Evolutionary conservation across 2,329 filamentous ascomycete genomes (phyloP), one percentile per base, ranked within the genome.

Genomic region (Arthrobotrys entomopaga): DNA sequence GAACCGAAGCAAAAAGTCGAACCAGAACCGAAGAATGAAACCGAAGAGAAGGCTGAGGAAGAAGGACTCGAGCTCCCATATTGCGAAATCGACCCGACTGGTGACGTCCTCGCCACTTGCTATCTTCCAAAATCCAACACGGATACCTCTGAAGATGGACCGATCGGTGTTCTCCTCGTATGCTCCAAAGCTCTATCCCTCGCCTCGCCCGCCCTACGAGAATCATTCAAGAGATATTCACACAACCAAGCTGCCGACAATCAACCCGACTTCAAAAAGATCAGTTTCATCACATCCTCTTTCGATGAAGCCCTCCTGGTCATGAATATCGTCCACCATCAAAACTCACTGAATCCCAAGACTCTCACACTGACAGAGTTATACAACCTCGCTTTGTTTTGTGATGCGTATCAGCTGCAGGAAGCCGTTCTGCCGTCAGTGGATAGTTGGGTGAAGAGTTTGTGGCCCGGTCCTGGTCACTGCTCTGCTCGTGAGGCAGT

Each of bases 281-380:
- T 46, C 4, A 56, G 24, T 2, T 34, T 65, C 8, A 26, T 19
- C 3, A 24, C 42, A 7, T 6, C 13, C 10, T 56, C 34, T 22
- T 13, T 65, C 22, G 34, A 56, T 6, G 22, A 42, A 20, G 49
- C 50, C 2, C 5, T 65, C 0, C 11, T 56, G 3, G 50, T 56
- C 2, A 65, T 65, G 60, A 56, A 46, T 19, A 65, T 48, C 8
- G 24, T 65, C 22, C 60, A 65, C 40, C 60, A 65, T n/a, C 60
- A 54, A 20, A 65, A 65, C 24, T 16, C 34, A 2, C n/a, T 26
- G n/a, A 65, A 56, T 20, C 50, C 60, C 2, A 65, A 22, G 34
- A 56, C 11, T 13, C n/a, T 65, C 15, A 56, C 19, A 6, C 20
- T 65, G 2, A n/a, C 20, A 2, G 38, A 56, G 24, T 24, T 65